A percentile compares a stretch with the other conserved stretches of the same genome.
These are phyloP conservation scores for Zancudomyces culisetae DNA, from an alignment of 371 early-diverging fungal genomes.

Conservation along the genomic window DNA sequence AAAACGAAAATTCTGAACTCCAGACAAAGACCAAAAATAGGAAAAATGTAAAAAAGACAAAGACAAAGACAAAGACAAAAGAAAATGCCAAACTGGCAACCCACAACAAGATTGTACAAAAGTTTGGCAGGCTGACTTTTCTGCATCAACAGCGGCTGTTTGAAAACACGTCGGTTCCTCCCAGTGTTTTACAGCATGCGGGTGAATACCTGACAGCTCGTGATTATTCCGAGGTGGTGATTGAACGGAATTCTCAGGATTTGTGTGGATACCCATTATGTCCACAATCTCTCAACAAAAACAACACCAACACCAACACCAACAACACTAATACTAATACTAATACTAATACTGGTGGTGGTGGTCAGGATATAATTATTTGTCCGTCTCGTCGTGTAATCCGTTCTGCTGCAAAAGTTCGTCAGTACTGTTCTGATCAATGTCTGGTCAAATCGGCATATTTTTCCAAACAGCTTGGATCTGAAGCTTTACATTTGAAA, in stretches of 20 bases:
- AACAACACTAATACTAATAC: no score
- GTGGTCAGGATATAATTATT: no score
- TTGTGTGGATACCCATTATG: conserved; percentile 3
- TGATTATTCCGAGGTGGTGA: background rate
- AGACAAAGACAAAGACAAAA: background rate
- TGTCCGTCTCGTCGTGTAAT: no score
- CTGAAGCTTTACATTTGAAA: no score
- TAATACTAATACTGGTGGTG: no score
- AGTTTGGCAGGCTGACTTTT: background rate
- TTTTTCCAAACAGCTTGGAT: no score
- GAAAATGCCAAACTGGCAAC: background rate
- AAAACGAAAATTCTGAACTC: background rate
- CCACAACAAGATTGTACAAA: background rate
- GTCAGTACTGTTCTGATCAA: no score
- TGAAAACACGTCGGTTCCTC: background rate
- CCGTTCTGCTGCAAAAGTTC: no score
- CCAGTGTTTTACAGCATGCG: no score
- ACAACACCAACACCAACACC: no score
- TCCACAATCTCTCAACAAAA: no score
- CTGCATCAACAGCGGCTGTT: conserved; percentile 1
- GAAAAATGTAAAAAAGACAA: background rate
- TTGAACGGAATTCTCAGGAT: conserved; percentile 2
- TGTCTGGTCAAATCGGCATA: no score
- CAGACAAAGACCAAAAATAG: background rate
- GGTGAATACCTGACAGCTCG: background rate